A percentile compares a stretch with the other conserved stretches of the same genome.
These are phyloP conservation scores for Suhomyces bolitotheri DNA, from an alignment of 1,139 yeast species.

Conservation along the genomic window DNA sequence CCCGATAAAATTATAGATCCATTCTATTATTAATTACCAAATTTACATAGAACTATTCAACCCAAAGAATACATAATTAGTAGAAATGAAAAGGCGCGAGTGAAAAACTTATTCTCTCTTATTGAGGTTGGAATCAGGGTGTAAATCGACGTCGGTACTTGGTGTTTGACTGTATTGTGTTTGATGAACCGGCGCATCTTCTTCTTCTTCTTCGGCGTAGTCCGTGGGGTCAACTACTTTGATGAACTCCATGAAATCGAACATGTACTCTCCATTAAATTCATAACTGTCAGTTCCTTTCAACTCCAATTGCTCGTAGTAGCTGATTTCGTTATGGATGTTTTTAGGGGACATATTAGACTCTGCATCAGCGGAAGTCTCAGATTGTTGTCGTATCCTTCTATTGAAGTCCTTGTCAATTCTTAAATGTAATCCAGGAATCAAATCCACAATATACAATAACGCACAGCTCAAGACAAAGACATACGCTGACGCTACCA, in stretches of 20 bases:
- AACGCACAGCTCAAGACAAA: conserved; percentile 38
- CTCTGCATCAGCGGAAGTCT: conserved; percentile 18
- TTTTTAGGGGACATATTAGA: conserved; percentile 21
- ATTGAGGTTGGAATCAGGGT: conserved; percentile 13
- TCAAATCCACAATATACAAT: conserved; percentile 41
- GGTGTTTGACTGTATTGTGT: too few relatives aligned
- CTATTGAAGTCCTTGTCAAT: conserved; percentile 44
- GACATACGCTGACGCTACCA: conserved; percentile 43
- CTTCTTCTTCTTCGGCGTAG: conserved; percentile 28
- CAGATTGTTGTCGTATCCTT: conserved; percentile 26
- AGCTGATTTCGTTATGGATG: conserved; percentile 12
- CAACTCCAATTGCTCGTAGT: conserved; percentile 40
- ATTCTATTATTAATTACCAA: conserved; percentile 1
- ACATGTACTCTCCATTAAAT: conserved; percentile 52
- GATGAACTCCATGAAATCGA: conserved; percentile 50
- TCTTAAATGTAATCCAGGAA: conserved; percentile 51
- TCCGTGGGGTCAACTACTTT: conserved; percentile 46
- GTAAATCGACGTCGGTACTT: conserved; percentile 23
- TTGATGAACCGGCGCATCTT: too few relatives aligned
- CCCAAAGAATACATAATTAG: neutral
- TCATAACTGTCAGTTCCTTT: conserved; percentile 52
- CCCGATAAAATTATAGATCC: neutral
- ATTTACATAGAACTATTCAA: neutral
- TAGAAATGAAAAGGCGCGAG: conserved; percentile 1
- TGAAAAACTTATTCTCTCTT: conserved; percentile 11